Evolutionary conservation across 2,329 filamentous ascomycete species (phyloP).

Genomic region (Stenocarpella maydis): DNA sequence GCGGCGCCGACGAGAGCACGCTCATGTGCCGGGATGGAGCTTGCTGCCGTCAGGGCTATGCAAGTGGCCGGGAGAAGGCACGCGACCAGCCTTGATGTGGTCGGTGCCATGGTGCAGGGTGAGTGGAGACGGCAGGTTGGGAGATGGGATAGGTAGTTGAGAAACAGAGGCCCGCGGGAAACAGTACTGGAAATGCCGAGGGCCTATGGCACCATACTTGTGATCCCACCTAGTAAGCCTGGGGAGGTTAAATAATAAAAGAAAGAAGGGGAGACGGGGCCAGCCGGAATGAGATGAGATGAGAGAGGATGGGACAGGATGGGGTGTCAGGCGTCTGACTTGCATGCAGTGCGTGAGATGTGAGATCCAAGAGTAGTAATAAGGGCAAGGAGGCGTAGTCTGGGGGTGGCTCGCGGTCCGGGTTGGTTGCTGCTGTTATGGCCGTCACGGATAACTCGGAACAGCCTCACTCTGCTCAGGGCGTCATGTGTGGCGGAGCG

Average conservation of each 20-base stretch:
- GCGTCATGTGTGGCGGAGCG: not conserved
- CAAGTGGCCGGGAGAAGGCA: conserved; percentile 19
- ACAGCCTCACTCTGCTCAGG: not conserved
- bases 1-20: conserved; percentile 32
- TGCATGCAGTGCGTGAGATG: conserved; percentile 1
- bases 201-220: conserved; percentile 18
- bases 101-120: conserved; percentile 22
- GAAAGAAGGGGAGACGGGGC: not conserved
- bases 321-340: conserved; percentile 19
- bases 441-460: conserved; percentile 17
- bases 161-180: not conserved
- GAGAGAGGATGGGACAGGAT: conserved; percentile 6
- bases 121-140: not conserved
- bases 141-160: not conserved
- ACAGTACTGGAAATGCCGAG: not conserved
- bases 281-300: not conserved
- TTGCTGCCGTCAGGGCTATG: conserved; percentile 11
- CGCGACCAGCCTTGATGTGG: conserved; percentile 6
- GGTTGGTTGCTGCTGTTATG: not conserved
- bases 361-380: not conserved
- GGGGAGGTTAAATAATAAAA: not conserved
- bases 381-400: conserved; percentile 5
- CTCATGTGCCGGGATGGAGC: not conserved
- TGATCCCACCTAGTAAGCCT: not conserved
- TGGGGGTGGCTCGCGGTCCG: conserved; percentile 8